Base-by-base conservation (phyloP, 176 grass and related monocot genomes). In the Phyllostachys edulis region DNA sequence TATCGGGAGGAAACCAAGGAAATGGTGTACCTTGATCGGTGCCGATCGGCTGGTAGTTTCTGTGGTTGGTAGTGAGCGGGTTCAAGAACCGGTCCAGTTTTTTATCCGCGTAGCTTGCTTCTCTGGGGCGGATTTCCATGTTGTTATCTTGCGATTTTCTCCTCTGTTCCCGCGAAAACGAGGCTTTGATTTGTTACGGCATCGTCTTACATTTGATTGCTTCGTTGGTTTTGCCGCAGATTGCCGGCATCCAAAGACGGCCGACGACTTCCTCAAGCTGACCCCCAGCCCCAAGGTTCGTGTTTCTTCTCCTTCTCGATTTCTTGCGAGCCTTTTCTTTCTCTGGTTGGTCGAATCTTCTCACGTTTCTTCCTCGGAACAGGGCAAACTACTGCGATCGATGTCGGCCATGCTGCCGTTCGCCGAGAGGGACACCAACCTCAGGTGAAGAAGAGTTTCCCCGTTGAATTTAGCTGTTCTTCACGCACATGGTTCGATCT, bases 301-400 rank as follows among this genome's bases (percentile, higher is more conserved):
- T 67, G 13, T 16, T 32, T 11, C 7, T 34, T 34, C 57, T 1
- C 57, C 13, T 62, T 73, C n/a, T 16, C 42, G 29, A 37, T 50
- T 85, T 77, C 69, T 72, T 29, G 69, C n/a, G 5, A 21, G 5
- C 26, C 10, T 32, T 83, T 57, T 73, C 21, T 32, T 49, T 34
- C 42, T 78, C 41, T n/a, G 24, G 18, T 71, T 60, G n/a, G n/a
- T 46, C 45, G 41, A 69, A 36, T 29, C 77, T 41, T 41, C 52
- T 55, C 89, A 60, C 10, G 11, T 75, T 73, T 34, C 56, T 82
- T 81, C 52, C 21, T 70, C 47, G 47, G 60, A 74, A 24, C 81
- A 98, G 92, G 84, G 84, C 59, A 99, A 96, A 84, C 83, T 94
- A 11, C 80, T 86, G 82, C 84, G 97, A 73, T 99, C 91, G 12